Evolutionary conservation across 1,139 yeast genomes (phyloP), one percentile per base, ranked within the genome.

Genomic region (Hemisphaericaspora xylanilytica): DNA sequence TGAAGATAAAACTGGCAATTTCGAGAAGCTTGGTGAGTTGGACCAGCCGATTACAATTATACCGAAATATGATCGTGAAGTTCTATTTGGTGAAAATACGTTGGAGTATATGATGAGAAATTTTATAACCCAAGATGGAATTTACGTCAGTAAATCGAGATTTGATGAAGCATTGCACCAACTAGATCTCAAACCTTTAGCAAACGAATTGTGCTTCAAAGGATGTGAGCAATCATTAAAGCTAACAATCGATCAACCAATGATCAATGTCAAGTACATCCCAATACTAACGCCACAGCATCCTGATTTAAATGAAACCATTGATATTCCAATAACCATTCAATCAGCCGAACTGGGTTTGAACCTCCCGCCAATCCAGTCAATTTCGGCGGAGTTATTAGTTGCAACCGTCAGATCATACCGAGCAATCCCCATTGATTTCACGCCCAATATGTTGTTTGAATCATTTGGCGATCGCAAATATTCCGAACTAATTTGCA

Each of bases 371-470:
- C 12, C 26, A 9, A 48, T 69, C 32, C 65, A 63, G 42, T 36
- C 47, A 1, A 37, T 66, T 3, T 35, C 40, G 4, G 56, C 58
- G 3, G 71, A 67, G 37, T 49, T 69, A 28, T 56, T 59, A n/a
- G 67, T 55, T 4, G 45, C 62, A 10, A 63, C 72, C 1, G 46
- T 65, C 8, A 50, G 58, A 32, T 60, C 71, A 2, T 52, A 53
- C n/a, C 55, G 52, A 20, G 51, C 55, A 11, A 58, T 68, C 13
- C 75, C 75, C 0, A 45, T 69, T 9, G 71, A 67, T 37, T 50
- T 69, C 36, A 60, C 58, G 44, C 68, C 65, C 40, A 65, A 60
- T 22, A 58, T 67, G 59, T 50, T 69, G 14, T 64, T 58, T 43
- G 50, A 50, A 14, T 51, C 57, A 26, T 44, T 50, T n/a, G 37